Evolutionary conservation across 352 stramenopile species (phyloP), one percentile per base, ranked within the genome.

Genomic region (Phytophthora megakarya): DNA sequence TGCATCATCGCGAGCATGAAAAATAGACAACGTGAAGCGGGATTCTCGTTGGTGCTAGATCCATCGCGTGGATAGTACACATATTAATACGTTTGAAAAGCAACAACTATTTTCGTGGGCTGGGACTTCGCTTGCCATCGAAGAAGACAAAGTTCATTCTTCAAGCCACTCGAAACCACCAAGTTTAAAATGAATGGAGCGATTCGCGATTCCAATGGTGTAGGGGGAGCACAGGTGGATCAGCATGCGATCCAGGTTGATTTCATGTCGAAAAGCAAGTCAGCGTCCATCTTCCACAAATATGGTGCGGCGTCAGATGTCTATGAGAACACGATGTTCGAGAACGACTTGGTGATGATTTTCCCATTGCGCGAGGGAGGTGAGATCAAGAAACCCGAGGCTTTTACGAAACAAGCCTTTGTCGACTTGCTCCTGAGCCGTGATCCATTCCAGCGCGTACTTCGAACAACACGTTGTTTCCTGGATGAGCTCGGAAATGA

Each of bases 311-410:
- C 45, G 9, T 70, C 55, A 7, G 56, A 64, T 22, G 50, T 44
- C 22, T 77, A 75, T 28, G 73, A 84, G 44, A 85, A 86, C 45
- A 73, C 69, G 22, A 48, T 89, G 51, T 90, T 86, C 67, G 80
- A 80, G 42, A 72, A 82, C 59, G 83, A 92, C 45, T 67, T 90
- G 39, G 82, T 92, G 45, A 78, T 92, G 76, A 84, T 92, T 58
- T 92, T 92, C 46, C 69, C 80, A 10, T 69, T 75, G 19, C 79
- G 78, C 21, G 65, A 81, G 40, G 76, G 75, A 44, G 81, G 78
- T 15, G 79, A 90, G 46, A n/a, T 47, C 43, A 90, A 88, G 65
- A 73, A 79, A 40, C 65, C 68, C 3, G 65, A 83, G 18, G 47
- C 73, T 2, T 92, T 86, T 48, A 82, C 77, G 16, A 57, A 78